phyloP scores from a whole-genome alignment of 1,139 yeast genomes.

The Kodamaea sp. region DNA sequence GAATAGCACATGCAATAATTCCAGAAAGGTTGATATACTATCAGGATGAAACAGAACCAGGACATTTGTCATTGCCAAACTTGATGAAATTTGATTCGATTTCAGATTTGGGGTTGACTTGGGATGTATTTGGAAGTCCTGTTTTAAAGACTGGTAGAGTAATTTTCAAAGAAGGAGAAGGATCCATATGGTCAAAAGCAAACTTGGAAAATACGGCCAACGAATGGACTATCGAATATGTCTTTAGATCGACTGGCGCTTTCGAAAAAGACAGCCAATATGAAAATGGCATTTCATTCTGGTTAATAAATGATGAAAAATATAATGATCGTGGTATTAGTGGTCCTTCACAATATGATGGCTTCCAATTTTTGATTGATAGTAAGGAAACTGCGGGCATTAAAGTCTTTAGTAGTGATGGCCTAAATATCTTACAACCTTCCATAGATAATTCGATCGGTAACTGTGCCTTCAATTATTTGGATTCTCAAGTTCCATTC shows the following conservation, averaged over 20 bases:
- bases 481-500: conserved; percentile 65
- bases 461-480: conserved; percentile 54
- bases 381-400: conserved; percentile 48
- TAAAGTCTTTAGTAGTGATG: conserved; percentile 58
- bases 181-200: conserved; percentile 46
- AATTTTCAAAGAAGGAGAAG: conserved; percentile 26
- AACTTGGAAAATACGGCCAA: conserved; percentile 28
- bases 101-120: conserved; percentile 22
- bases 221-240: conserved; percentile 59
- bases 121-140: conserved; percentile 29
- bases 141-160: conserved; percentile 39
- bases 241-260: conserved; percentile 56
- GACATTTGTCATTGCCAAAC: conserved; percentile 33
- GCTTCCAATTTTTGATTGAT: conserved; percentile 56
- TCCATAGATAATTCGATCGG: conserved; percentile 40
- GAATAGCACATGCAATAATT: not conserved
- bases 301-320: conserved; percentile 36
- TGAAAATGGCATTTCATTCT: conserved; percentile 49
- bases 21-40: conserved; percentile 3
- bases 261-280: conserved; percentile 23
- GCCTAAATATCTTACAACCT: conserved; percentile 24
- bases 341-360: conserved; percentile 54
- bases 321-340: conserved; percentile 36
- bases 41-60: conserved; percentile 15
- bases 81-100: conserved; percentile 23